Evolutionary conservation across 306 rosid species (phyloP).

Genomic region (Begonia fuchsioides): DNA sequence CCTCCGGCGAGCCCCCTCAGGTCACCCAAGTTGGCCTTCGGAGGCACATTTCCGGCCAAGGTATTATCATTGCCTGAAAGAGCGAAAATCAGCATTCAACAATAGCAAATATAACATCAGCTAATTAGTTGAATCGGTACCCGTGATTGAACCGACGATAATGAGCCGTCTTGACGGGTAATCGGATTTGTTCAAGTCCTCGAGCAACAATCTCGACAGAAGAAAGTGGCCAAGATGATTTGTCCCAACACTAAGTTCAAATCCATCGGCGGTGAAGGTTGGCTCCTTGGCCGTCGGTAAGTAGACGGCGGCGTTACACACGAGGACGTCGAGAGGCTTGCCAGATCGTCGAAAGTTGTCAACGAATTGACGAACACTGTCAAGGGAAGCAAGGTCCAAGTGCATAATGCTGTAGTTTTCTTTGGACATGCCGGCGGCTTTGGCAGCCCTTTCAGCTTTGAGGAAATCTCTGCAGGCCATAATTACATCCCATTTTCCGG

Average conservation of each 20-base stretch:
- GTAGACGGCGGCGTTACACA: slow-evolving; percentile 93
- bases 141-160: slow-evolving; percentile 96
- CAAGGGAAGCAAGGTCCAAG: slow-evolving; percentile 85
- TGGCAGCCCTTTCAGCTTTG: slow-evolving; percentile 92
- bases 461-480: slow-evolving; percentile 99
- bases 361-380: slow-evolving; percentile 83
- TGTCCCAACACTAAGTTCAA: slow-evolving; percentile 92
- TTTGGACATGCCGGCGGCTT: slow-evolving; percentile 68
- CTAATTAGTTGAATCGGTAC: slow-evolving; percentile 12
- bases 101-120: too few relatives aligned
- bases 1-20: slow-evolving; percentile 90
- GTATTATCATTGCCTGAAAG: slow-evolving; percentile 82
- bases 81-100: not conserved
- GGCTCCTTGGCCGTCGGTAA: slow-evolving; percentile 93
- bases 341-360: slow-evolving; percentile 54
- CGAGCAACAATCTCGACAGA: slow-evolving; percentile 63
- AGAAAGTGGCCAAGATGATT: slow-evolving; percentile 96
- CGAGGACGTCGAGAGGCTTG: slow-evolving; percentile 68
- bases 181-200: slow-evolving; percentile 72
- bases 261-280: slow-evolving; percentile 81
- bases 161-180: slow-evolving; percentile 79
- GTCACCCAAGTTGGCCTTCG: slow-evolving; percentile 97
- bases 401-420: slow-evolving; percentile 82
- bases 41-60: slow-evolving; percentile 98
- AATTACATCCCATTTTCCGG: slow-evolving; percentile 90